phyloP scores from a whole-genome alignment of 2,329 filamentous ascomycete species.

The Podosphaera fusca region DNA sequence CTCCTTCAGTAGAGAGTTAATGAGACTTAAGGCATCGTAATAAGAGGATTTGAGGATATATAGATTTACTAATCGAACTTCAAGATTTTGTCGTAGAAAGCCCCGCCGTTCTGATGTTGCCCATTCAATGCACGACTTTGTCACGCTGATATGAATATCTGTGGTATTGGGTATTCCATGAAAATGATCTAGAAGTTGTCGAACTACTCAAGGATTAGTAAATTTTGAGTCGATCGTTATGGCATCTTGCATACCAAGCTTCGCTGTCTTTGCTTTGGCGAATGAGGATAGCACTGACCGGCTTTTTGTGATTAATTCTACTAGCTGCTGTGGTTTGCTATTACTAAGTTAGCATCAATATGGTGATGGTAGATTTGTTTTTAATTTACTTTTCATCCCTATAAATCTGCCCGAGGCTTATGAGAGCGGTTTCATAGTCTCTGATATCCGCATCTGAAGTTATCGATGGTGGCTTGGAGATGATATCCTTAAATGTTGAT shows the following conservation, averaged over 20 bases:
- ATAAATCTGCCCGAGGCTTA: slow-evolving; percentile 80
- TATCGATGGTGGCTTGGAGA: slow-evolving; percentile 61
- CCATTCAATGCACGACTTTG: slow-evolving; percentile 99
- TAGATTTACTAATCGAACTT: slow-evolving; percentile 78
- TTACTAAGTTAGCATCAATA: slow-evolving; percentile 13
- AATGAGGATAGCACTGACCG: slow-evolving; percentile 83
- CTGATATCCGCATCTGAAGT: slow-evolving; percentile 66
- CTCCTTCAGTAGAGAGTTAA: slow-evolving; percentile 88
- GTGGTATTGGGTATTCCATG: slow-evolving; percentile 79
- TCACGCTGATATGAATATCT: slow-evolving; percentile 84
- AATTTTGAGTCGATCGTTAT: background rate
- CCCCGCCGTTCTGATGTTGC: slow-evolving; percentile 81
- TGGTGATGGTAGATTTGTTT: background rate
- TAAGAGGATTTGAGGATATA: slow-evolving; percentile 96
- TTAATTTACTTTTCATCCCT: slow-evolving; percentile 53
- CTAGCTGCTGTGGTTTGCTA: slow-evolving; percentile 63
- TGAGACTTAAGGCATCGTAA: slow-evolving; percentile 88
- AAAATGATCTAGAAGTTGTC: slow-evolving; percentile 90
- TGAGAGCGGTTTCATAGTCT: slow-evolving; percentile 76
- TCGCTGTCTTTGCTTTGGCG: slow-evolving; percentile 95
- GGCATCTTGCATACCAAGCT: slow-evolving; percentile 47
- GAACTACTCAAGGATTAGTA: slow-evolving; percentile 34
- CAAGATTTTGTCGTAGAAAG: slow-evolving; percentile 93
- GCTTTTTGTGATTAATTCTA: slow-evolving; percentile 74
- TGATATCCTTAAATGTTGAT: slow-evolving; percentile 69